These are phyloP conservation scores for Fragaria ananassa DNA, from an alignment of 306 rosid species.

Conservation along the genomic window DNA sequence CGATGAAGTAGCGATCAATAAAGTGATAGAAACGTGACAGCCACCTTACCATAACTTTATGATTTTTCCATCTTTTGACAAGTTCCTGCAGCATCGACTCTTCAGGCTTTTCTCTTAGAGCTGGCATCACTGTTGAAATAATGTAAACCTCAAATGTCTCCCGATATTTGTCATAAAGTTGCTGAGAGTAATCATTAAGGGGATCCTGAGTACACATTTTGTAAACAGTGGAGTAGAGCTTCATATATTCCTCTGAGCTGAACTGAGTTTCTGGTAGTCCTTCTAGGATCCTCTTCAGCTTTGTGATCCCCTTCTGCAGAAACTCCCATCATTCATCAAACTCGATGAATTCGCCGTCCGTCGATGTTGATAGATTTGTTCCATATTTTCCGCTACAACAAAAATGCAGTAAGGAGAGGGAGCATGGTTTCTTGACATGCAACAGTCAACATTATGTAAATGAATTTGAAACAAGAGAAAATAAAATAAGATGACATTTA, in stretches of 20 bases:
- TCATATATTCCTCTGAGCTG: neutral
- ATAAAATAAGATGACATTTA: neutral
- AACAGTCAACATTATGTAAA: neutral
- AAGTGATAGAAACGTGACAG: conserved; percentile 27
- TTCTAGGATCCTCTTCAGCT: conserved; percentile 7
- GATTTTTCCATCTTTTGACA: conserved; percentile 53
- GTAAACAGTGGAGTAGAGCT: conserved; percentile 24
- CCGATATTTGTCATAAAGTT: conserved; percentile 38
- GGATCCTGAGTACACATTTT: conserved; percentile 43
- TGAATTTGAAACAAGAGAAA: neutral
- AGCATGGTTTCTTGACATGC: neutral
- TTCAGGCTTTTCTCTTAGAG: conserved; percentile 48
- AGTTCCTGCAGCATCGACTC: conserved; percentile 63
- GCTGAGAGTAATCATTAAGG: conserved; percentile 25
- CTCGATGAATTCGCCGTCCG: neutral
- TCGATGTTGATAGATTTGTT: neutral
- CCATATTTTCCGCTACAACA: neutral
- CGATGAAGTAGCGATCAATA: conserved; percentile 28
- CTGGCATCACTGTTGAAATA: conserved; percentile 38
- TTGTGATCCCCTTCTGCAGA: conserved; percentile 24
- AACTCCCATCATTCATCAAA: conserved; percentile 1
- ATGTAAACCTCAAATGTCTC: conserved; percentile 31
- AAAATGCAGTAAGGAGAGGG: neutral
- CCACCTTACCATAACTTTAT: conserved; percentile 37
- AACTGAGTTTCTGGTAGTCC: neutral